Evolutionary conservation across 495 filamentous ascomycete genomes (phyloP).

Genomic region (Neurospora hispaniola): DNA sequence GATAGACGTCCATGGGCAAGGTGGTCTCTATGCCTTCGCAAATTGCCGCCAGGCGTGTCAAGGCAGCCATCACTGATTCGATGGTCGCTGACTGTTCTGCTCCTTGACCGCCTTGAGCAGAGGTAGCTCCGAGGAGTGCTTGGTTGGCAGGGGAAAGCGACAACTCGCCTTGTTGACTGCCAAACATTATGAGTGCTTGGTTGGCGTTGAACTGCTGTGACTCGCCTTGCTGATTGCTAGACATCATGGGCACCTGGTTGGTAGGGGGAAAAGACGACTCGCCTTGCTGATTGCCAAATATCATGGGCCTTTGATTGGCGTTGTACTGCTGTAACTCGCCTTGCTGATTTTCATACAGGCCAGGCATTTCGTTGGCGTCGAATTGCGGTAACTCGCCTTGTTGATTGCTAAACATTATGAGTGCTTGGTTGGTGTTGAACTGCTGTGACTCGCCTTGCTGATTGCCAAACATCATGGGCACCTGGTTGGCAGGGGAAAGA

Average conservation of each 20-base stretch:
- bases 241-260: not conserved
- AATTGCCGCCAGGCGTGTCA: not conserved
- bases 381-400: not conserved
- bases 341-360: too few species aligned
- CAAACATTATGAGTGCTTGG: rapidly evolving
- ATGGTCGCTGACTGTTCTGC: not conserved
- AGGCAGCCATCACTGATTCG: not conserved
- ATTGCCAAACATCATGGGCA: not conserved
- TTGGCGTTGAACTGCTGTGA: too few species aligned
- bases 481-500: too few species aligned
- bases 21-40: not conserved
- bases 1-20: not conserved
- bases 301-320: not conserved
- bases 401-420: not conserved
- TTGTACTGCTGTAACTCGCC: not conserved
- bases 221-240: not conserved
- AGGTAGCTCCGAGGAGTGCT: not conserved
- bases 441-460: not conserved
- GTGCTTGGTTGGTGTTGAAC: rapidly evolving
- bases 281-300: not conserved
- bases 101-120: not conserved
- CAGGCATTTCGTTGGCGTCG: too few species aligned
- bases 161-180: not conserved
- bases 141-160: not conserved
- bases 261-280: too few species aligned